A percentile compares a stretch with the other conserved stretches of the same genome.
Evolutionary conservation across 2,329 filamentous ascomycete species (phyloP).

Genomic region (Beauveria sp.): DNA sequence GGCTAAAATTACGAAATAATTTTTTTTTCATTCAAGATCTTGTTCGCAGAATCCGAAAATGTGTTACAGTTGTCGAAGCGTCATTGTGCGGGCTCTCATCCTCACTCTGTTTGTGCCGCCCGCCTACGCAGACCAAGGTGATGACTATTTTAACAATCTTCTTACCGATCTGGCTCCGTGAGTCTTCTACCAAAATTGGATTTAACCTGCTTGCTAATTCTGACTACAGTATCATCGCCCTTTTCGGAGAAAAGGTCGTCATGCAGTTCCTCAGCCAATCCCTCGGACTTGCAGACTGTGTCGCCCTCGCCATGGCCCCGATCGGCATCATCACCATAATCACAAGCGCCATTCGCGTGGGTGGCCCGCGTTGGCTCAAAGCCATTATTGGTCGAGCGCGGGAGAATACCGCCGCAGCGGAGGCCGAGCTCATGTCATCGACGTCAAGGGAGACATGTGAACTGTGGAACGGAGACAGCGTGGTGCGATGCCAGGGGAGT

Average conservation of each 20-base stretch:
- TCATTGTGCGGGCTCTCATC: too few relatives aligned
- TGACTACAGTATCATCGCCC: background rate
- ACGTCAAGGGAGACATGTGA: conserved; percentile 23
- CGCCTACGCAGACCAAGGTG: too few relatives aligned
- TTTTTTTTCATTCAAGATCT: too few relatives aligned
- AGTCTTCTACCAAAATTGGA: too few relatives aligned
- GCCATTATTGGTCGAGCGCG: conserved; percentile 21
- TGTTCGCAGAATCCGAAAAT: too few relatives aligned
- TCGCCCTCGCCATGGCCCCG: conserved; percentile 11
- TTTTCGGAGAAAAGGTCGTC: background rate
- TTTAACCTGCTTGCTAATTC: too few relatives aligned
- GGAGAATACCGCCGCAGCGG: conserved; percentile 16
- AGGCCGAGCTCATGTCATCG: conserved; percentile 23
- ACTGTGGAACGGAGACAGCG: conserved; percentile 16
- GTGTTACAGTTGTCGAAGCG: too few relatives aligned
- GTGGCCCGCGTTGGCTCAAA: conserved; percentile 13
- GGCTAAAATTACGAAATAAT: too few relatives aligned
- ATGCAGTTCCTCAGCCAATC: background rate
- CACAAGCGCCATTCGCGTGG: conserved; percentile 19
- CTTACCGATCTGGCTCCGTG: too few relatives aligned
- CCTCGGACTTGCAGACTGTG: background rate
- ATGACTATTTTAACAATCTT: too few relatives aligned
- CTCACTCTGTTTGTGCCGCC: too few relatives aligned
- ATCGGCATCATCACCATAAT: conserved; percentile 21
- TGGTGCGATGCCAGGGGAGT: too few relatives aligned